Percentiles rank a stretch among this genome's conserved stretches.
Conservation (phyloP, 768 basidiomycete genomes). For the Wakefieldia striispora region DNA sequence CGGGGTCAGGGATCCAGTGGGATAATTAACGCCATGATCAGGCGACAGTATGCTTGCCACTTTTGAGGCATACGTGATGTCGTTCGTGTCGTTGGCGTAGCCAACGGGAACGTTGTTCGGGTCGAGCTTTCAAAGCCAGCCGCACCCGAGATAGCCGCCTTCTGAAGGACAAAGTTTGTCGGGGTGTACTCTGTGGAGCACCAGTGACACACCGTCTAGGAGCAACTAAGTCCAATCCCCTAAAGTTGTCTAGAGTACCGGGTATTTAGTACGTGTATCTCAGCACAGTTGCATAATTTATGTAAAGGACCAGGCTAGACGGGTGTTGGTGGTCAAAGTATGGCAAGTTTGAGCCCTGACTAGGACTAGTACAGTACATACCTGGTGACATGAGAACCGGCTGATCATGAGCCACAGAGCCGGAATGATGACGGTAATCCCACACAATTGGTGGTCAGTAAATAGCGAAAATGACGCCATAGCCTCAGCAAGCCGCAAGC, state of each 20-base stretch:
- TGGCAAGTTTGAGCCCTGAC: too few species aligned
- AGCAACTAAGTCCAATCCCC: too few species aligned
- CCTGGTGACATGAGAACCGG: too few species aligned
- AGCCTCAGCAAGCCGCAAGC: neutral
- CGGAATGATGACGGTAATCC: neutral
- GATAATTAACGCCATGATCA: neutral
- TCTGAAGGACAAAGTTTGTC: neutral
- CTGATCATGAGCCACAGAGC: too few species aligned
- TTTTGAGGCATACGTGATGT: constrained; percentile 1
- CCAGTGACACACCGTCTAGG: too few species aligned
- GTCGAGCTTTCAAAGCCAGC: neutral
- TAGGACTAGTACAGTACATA: too few species aligned
- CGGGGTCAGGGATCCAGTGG: constrained; percentile 1
- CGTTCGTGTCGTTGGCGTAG: constrained; percentile 1
- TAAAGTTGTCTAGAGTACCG: too few species aligned
- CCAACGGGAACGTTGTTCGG: constrained; percentile 1
- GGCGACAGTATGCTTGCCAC: neutral
- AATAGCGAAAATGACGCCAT: constrained; percentile 3
- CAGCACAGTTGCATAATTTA: neutral
- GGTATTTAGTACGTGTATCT: neutral
- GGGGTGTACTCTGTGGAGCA: neutral
- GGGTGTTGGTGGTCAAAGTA: too few species aligned
- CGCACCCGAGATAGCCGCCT: neutral
- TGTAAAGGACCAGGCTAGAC: too few species aligned
- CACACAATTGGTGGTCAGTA: neutral